Evolutionary conservation across 352 stramenopile genomes (phyloP).

Genomic region (Phytophthora europaea): DNA sequence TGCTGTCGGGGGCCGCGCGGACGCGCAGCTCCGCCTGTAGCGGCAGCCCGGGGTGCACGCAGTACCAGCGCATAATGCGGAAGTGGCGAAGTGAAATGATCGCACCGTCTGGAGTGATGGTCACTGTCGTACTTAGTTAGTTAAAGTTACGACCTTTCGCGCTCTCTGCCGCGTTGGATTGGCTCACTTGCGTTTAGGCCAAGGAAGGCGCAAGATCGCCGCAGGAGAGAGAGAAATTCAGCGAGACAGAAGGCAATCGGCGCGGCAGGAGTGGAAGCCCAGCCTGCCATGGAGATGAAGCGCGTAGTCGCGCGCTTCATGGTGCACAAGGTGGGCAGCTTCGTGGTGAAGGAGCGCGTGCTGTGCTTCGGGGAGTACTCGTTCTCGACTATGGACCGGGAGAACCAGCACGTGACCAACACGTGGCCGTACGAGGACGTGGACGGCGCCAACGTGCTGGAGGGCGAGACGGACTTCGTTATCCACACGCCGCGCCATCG

Average conservation of each 20-base stretch:
- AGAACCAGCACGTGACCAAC: conserved; percentile 82
- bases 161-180: conserved; percentile 31
- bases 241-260: neutral
- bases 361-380: conserved; percentile 79
- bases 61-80: conserved; percentile 76
- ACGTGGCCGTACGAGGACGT: conserved; percentile 87
- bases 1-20: conserved; percentile 60
- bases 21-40: conserved; percentile 72
- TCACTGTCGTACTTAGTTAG: conserved; percentile 19
- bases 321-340: conserved; percentile 87
- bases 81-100: neutral
- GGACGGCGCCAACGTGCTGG: conserved; percentile 61
- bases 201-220: conserved; percentile 1
- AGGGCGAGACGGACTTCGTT: conserved; percentile 84
- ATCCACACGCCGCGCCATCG: conserved; percentile 81
- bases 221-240: neutral
- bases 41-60: conserved; percentile 65
- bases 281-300: conserved; percentile 56
- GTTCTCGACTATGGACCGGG: conserved; percentile 79
- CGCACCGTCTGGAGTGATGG: conserved; percentile 11
- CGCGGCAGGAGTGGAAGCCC: neutral
- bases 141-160: conserved; percentile 29
- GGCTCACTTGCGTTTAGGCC: conserved; percentile 1
- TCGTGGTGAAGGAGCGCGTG: conserved; percentile 88
- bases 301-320: conserved; percentile 81